A percentile compares a stretch with the other conserved stretches of the same genome.
These are phyloP conservation scores for Nepenthes alata DNA, from an alignment of 179 eudicot species.

Conservation along the genomic window DNA sequence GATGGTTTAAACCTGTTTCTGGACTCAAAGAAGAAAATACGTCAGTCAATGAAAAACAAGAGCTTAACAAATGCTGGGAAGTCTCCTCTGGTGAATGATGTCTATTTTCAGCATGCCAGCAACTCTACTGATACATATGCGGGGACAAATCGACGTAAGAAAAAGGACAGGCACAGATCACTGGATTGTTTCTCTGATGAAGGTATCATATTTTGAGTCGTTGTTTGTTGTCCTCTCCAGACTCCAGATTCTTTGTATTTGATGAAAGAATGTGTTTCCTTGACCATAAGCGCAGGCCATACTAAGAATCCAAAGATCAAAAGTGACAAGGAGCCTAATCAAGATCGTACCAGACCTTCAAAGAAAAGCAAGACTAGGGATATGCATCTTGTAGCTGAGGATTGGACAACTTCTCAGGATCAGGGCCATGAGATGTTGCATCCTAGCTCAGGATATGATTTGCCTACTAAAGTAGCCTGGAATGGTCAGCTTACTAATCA, in stretches of 20 bases:
- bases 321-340: constrained; percentile 40
- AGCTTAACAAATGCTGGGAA: constrained; percentile 26
- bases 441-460: constrained; percentile 27
- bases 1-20: constrained; percentile 26
- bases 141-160: constrained; percentile 29
- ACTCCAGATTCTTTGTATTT: constrained; percentile 4
- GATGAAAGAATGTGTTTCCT: constrained; percentile 1
- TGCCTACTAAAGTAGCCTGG: constrained; percentile 23
- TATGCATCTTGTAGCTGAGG: constrained; percentile 23
- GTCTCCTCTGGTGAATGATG: constrained; percentile 24
- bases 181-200: constrained; percentile 37
- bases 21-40: constrained; percentile 35
- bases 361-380: constrained; percentile 48
- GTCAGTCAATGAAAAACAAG: constrained; percentile 26
- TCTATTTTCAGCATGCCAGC: constrained; percentile 26
- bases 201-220: constrained; percentile 30
- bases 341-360: constrained; percentile 37
- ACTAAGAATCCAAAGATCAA: constrained; percentile 32
- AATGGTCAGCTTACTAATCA: constrained; percentile 26
- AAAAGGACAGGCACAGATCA: constrained; percentile 31
- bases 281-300: constrained; percentile 35
- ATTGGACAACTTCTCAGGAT: constrained; percentile 26
- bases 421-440: constrained; percentile 29
- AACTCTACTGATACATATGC: constrained; percentile 24
- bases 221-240: neutral